Base-by-base conservation (phyloP, 139 green algal genomes). In the Chlorella vulgaris region DNA sequence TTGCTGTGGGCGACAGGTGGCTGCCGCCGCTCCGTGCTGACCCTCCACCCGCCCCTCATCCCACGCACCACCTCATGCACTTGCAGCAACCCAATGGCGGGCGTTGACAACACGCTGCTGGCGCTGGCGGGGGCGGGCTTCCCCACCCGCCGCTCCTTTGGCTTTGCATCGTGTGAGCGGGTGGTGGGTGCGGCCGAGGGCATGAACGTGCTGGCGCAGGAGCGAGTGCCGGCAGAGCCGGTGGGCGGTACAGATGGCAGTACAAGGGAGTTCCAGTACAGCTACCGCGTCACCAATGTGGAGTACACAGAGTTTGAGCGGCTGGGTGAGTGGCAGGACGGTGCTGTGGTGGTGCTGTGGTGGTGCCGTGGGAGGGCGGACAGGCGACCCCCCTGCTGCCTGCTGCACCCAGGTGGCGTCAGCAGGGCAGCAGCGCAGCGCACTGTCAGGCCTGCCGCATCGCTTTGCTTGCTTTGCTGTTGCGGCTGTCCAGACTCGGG, bases 251-350 rank as follows among this genome's bases (percentile, higher is more conserved):
- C 31, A 15, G 63, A 15, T 10, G 4, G 31, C 31, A 70, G 19
- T 6, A 29, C n/a, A 15, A 22, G 31, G n/a, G n/a, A n/a, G n/a
- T n/a, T n/a, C n/a, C 42, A 40, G 42, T 76, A 76, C 31, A 36
- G 33, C 13, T 98, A 97, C 81, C 91, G 92, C 71, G 84, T 99
- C 2, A 98, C 93, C 47, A 98, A 98, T 84, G 90, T 99, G 4
- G 97, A 99, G 90, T 99, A 99, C 89, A 99, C 97, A 6, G 96
- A 99, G 88, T 98, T 99, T 82, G 91, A 95, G 65, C 84, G 91
- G 35, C 86, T 97, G 50, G 97, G 97, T 65, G 55, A n/a, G 55
- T 65, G 55, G 15, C n/a, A n/a, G n/a, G n/a, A n/a, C n/a, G n/a
- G n/a, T n/a, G n/a, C n/a, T n/a, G n/a, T n/a, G n/a, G n/a, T n/a